These are phyloP conservation scores for Wickerhamiella vanderwaltii DNA, from an alignment of 805 yeast genomes.

Conservation along the genomic window DNA sequence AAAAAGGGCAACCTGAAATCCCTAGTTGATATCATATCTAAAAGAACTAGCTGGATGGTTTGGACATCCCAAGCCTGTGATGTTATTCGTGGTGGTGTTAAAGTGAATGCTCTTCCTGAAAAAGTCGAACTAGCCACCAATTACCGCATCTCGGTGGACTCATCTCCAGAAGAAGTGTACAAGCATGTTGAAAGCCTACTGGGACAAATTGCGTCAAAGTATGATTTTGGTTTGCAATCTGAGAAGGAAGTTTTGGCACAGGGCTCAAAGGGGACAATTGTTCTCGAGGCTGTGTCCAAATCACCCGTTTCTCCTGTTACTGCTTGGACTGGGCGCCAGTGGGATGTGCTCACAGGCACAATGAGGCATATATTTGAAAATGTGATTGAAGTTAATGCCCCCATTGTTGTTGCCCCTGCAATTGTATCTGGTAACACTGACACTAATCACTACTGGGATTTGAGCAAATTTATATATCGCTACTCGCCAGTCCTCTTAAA, in stretches of 20 bases:
- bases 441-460: conserved; percentile 52
- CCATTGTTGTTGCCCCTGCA: conserved; percentile 40
- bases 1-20: not conserved
- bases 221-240: conserved; percentile 34
- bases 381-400: conserved; percentile 27
- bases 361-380: conserved; percentile 53
- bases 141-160: conserved; percentile 52
- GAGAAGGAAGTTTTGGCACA: conserved; percentile 24
- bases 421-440: conserved; percentile 64
- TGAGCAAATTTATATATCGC: conserved; percentile 49
- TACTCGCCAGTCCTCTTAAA: conserved; percentile 35
- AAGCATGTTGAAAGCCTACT: conserved; percentile 31
- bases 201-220: conserved; percentile 32
- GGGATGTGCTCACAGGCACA: conserved; percentile 53
- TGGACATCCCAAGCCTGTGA: conserved; percentile 60
- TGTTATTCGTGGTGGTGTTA: conserved; percentile 57
- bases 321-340: conserved; percentile 33
- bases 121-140: conserved; percentile 41
- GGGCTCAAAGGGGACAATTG: conserved; percentile 35
- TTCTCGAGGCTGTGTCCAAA: conserved; percentile 16
- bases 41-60: conserved; percentile 31
- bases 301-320: conserved; percentile 45
- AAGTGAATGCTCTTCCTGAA: conserved; percentile 69
- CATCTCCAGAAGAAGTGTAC: conserved; percentile 34
- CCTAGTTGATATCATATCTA: conserved; percentile 9